These are phyloP conservation scores for Nicotiana obtusifolia DNA, from an alignment of 257 asterid genomes.

Conservation along the genomic window DNA sequence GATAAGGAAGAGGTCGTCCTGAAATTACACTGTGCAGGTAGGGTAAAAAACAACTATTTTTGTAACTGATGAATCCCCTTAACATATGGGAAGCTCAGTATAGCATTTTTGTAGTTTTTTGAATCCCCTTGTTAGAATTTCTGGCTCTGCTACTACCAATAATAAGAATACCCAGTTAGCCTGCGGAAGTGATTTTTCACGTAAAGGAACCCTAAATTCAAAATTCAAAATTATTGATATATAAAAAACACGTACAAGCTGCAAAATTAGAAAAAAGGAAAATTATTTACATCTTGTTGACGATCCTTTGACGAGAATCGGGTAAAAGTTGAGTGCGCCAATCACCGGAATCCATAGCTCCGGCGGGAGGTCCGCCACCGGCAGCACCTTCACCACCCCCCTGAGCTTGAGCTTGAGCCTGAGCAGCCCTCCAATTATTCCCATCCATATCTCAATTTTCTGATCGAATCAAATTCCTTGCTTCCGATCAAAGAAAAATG, in stretches of 20 bases:
- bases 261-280: not conserved
- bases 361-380: conserved; percentile 16
- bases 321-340: conserved; percentile 72
- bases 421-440: conserved; percentile 55
- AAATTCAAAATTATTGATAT: not conserved
- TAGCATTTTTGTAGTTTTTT: too few species aligned
- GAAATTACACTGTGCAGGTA: too few species aligned
- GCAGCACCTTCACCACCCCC: conserved; percentile 39
- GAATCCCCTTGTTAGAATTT: too few species aligned
- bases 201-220: not conserved
- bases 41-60: too few species aligned
- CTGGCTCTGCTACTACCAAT: not conserved
- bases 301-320: conserved; percentile 64
- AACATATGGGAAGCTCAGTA: too few species aligned
- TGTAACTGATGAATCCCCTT: too few species aligned
- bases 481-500: not conserved
- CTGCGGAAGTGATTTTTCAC: not conserved
- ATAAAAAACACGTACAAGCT: not conserved
- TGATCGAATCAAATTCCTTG: not conserved
- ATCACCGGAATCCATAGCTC: conserved; percentile 51
- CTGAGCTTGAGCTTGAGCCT: conserved; percentile 47
- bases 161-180: not conserved
- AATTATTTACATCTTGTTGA: conserved; percentile 48
- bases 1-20: too few species aligned
- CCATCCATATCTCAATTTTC: conserved; percentile 39